Evolutionary conservation across 495 filamentous ascomycete genomes (phyloP).

Genomic region (Tuber calosporum): DNA sequence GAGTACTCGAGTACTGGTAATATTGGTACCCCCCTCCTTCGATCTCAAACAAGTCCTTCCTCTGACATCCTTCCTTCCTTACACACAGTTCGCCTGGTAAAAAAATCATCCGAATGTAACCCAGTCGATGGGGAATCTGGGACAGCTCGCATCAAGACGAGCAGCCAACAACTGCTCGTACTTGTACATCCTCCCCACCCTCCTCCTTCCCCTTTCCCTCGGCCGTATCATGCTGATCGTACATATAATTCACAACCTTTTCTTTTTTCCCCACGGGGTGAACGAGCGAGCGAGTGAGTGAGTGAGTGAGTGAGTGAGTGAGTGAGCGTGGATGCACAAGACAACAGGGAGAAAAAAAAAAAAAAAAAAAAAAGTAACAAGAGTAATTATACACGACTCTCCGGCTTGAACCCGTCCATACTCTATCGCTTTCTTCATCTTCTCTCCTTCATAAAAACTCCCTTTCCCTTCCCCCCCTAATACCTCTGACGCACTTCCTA

Average conservation of each 20-base stretch:
- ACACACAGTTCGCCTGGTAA: not conserved
- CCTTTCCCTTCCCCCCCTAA: not conserved
- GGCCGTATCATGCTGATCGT: not conserved
- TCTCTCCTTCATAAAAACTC: slow-evolving; percentile 6
- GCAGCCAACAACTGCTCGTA: not conserved
- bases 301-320: not conserved
- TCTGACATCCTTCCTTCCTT: not conserved
- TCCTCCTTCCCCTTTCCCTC: not conserved
- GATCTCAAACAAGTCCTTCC: not conserved
- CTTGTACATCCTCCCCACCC: not conserved
- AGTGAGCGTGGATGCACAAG: slow-evolving; percentile 3
- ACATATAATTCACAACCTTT: not conserved
- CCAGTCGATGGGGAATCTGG: not conserved
- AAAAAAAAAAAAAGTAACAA: slow-evolving; percentile 14
- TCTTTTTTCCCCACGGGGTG: not conserved
- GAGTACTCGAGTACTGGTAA: no score
- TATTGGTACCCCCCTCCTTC: not conserved
- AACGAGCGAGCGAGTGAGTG: not conserved
- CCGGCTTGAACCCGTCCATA: not conserved
- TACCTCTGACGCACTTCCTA: not conserved
- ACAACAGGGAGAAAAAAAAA: slow-evolving; percentile 19
- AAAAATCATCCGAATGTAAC: not conserved
- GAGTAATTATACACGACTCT: slow-evolving; percentile 7
- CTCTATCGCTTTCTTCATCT: not conserved
- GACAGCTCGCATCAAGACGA: not conserved